A percentile compares a stretch with the other conserved stretches of the same genome.
These are phyloP conservation scores for Scytalidium lignicola DNA, from an alignment of 2,329 filamentous ascomycete genomes.

Conservation along the genomic window DNA sequence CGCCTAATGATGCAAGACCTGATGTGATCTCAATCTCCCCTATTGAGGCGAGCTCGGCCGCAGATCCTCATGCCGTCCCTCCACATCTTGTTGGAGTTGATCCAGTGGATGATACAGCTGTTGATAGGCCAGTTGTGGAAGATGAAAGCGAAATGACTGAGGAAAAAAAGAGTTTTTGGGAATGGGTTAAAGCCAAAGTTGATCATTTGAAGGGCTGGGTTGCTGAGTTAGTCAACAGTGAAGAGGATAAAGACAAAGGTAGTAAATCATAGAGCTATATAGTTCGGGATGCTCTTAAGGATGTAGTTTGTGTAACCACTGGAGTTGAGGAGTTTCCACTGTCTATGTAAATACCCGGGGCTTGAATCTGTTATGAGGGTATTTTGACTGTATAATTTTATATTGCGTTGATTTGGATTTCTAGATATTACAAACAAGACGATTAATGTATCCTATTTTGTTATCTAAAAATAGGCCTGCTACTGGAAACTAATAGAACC, in stretches of 20 bases:
- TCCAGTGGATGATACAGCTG: conserved; percentile 10
- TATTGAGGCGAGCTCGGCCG: conserved; percentile 21
- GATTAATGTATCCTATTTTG: too few relatives aligned
- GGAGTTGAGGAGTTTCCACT: neutral
- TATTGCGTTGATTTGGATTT: too few relatives aligned
- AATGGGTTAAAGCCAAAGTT: conserved; percentile 47
- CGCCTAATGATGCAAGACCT: conserved; percentile 7
- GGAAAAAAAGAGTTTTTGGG: conserved; percentile 37
- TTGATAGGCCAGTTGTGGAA: conserved; percentile 16
- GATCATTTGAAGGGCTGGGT: conserved; percentile 31
- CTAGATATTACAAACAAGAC: too few relatives aligned
- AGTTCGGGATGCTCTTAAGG: neutral
- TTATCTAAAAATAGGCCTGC: too few relatives aligned
- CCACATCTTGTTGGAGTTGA: conserved; percentile 24
- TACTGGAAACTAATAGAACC: too few relatives aligned
- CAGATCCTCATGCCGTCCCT: conserved; percentile 19
- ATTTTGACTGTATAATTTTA: neutral
- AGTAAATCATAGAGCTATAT: neutral
- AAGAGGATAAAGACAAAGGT: neutral
- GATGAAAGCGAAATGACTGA: conserved; percentile 19
- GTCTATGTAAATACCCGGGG: neutral
- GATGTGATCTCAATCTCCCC: conserved; percentile 23
- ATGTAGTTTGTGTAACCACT: neutral
- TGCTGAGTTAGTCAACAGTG: conserved; percentile 1
- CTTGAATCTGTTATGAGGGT: neutral